Percentiles rank a stretch among this genome's conserved stretches.
Conservation (phyloP, 1,284 basidiomycete species). For the Naganishia cerealis region DNA sequence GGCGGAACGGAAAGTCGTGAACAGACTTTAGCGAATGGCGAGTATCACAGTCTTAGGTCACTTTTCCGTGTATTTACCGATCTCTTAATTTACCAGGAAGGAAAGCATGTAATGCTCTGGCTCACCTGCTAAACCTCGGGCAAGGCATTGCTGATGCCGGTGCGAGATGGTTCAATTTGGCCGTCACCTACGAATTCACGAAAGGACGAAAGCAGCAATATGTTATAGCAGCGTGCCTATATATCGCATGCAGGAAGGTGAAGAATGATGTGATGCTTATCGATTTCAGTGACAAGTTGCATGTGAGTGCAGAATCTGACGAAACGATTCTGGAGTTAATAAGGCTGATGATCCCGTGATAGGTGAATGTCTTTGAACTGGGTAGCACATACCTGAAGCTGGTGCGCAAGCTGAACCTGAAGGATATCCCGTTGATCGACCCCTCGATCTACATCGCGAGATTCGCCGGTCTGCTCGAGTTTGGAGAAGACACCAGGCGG, state of each 20-base stretch:
- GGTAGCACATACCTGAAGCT: slow-evolving; percentile 95
- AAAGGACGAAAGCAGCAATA: slow-evolving; percentile 89
- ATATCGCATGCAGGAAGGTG: slow-evolving; percentile 88
- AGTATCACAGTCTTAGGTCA: not conserved
- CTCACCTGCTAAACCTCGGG: slow-evolving; percentile 16
- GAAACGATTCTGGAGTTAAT: not conserved
- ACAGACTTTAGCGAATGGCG: slow-evolving; percentile 21
- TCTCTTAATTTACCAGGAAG: slow-evolving; percentile 10
- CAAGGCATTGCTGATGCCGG: slow-evolving; percentile 70
- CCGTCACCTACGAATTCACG: slow-evolving; percentile 89
- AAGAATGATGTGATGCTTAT: slow-evolving; percentile 94
- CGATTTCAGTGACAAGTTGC: slow-evolving; percentile 89
- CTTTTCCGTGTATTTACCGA: not conserved
- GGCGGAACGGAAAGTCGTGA: slow-evolving; percentile 41
- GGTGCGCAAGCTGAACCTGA: slow-evolving; percentile 82
- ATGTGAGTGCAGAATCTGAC: slow-evolving; percentile 59
- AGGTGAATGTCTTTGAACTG: slow-evolving; percentile 98
- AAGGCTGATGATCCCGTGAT: slow-evolving; percentile 8
- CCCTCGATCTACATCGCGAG: slow-evolving; percentile 96
- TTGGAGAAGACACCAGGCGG: slow-evolving; percentile 86
- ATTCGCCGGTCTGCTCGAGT: slow-evolving; percentile 93
- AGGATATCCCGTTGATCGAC: slow-evolving; percentile 79
- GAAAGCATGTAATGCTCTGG: slow-evolving; percentile 29
- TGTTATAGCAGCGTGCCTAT: slow-evolving; percentile 91
- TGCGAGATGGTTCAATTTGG: slow-evolving; percentile 85